A percentile compares a stretch with the other conserved stretches of the same genome.
phyloP scores from a whole-genome alignment of 306 rosid genomes.

The Dryas drummondii region DNA sequence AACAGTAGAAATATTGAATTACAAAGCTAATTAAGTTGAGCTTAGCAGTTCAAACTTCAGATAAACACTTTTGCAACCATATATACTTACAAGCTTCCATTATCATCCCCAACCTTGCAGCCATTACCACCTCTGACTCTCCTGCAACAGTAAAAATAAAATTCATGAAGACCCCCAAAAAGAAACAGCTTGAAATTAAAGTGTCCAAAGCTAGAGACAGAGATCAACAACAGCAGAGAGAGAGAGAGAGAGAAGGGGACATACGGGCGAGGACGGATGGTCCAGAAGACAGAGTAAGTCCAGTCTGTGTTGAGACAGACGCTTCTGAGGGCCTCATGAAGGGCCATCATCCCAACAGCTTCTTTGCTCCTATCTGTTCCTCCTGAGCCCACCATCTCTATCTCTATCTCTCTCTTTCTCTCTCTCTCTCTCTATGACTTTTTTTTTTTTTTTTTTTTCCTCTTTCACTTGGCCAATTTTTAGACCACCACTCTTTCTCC shows the following conservation, averaged over 20 bases:
- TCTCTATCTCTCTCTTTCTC: constrained; percentile 36
- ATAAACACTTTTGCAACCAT: background rate
- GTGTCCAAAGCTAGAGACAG: constrained; percentile 9
- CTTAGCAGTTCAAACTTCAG: background rate
- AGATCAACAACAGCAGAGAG: background rate
- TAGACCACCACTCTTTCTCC: background rate
- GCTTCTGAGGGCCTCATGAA: constrained; percentile 99
- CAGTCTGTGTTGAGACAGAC: constrained; percentile 73
- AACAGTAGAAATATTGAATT: background rate
- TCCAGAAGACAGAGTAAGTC: constrained; percentile 99
- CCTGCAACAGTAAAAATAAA: constrained; percentile 42
- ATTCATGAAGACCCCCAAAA: constrained; percentile 34
- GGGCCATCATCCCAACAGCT: constrained; percentile 99
- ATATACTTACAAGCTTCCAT: constrained; percentile 79
- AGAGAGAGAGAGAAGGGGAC: constrained; percentile 16
- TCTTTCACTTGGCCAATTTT: constrained; percentile 26
- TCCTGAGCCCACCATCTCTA: constrained; percentile 99
- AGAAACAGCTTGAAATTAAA: constrained; percentile 24
- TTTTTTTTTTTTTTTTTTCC: constrained; percentile 15
- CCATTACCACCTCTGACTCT: constrained; percentile 97
- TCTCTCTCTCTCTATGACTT: constrained; percentile 24
- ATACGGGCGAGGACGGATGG: constrained; percentile 99
- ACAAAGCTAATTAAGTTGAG: background rate
- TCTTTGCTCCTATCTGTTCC: constrained; percentile 96
- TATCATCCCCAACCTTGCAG: constrained; percentile 99